Evolutionary conservation across 1,284 basidiomycete species (phyloP).

Genomic region (Lentinula novae-zelandiae): DNA sequence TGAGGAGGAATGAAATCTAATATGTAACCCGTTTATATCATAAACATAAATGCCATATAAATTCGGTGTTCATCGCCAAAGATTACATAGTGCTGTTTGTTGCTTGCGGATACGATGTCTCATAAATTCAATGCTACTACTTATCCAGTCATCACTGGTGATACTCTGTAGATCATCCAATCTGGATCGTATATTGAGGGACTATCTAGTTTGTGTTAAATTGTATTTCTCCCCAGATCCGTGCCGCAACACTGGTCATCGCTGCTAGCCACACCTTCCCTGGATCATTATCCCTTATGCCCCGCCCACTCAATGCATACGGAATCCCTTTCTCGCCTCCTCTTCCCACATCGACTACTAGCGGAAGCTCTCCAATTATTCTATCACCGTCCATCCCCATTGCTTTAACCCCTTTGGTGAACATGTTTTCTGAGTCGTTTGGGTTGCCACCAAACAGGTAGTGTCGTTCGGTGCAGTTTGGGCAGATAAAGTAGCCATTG

Average conservation of each 20-base stretch:
- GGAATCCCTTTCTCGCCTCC: conserved; percentile 76
- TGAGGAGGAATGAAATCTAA: conserved; percentile 3
- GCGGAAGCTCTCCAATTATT: conserved; percentile 82
- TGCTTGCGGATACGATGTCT: too few species aligned
- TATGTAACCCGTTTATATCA: too few species aligned
- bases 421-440: neutral
- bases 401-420: conserved; percentile 50
- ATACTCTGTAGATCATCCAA: neutral
- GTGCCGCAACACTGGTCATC: conserved; percentile 41
- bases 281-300: conserved; percentile 28
- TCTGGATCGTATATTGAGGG: neutral
- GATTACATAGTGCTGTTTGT: too few species aligned
- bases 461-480: conserved; percentile 68
- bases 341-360: conserved; percentile 74
- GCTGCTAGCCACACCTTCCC: conserved; percentile 42
- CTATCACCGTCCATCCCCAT: conserved; percentile 44
- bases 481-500: conserved; percentile 87
- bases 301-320: conserved; percentile 37
- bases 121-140: neutral
- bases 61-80: too few species aligned
- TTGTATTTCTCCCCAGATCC: conserved; percentile 33
- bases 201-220: neutral
- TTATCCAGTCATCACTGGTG: too few species aligned
- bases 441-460: conserved; percentile 55
- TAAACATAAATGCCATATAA: too few species aligned